Evolutionary conservation across 345 rosid species (phyloP).

Genomic region (Barbarea vulgaris): DNA sequence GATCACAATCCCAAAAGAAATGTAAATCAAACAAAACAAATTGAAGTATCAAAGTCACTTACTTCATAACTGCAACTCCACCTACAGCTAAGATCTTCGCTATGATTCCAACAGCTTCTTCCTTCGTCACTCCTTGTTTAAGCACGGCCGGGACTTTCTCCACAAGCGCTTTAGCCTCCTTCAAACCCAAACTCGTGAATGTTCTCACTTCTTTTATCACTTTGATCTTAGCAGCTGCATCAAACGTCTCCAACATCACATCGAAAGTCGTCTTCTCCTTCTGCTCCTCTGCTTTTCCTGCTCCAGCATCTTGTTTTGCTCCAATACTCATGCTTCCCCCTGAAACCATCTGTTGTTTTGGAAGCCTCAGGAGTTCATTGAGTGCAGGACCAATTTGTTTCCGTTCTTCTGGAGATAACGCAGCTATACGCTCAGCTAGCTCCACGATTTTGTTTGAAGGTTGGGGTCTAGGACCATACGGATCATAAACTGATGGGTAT

Average conservation of each 20-base stretch:
- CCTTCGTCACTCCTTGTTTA: conserved; percentile 45
- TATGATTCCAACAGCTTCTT: conserved; percentile 41
- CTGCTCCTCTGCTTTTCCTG: conserved; percentile 34
- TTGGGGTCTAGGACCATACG: conserved; percentile 44
- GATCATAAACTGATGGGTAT: conserved; percentile 42
- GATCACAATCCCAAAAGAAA: conserved; percentile 16
- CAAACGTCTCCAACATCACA: conserved; percentile 44
- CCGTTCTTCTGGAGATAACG: conserved; percentile 38
- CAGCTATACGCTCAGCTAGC: conserved; percentile 45
- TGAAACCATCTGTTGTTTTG: conserved; percentile 38
- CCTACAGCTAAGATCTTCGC: conserved; percentile 44
- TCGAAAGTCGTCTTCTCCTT: conserved; percentile 46
- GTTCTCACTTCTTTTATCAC: conserved; percentile 45
- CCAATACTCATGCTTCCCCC: conserved; percentile 31
- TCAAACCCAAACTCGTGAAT: conserved; percentile 43
- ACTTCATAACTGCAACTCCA: conserved; percentile 46
- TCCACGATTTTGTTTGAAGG: conserved; percentile 41
- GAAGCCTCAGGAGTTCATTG: conserved; percentile 41
- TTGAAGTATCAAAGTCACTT: background rate
- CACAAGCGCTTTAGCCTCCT: conserved; percentile 46
- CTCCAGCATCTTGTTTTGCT: conserved; percentile 36
- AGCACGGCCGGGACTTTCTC: conserved; percentile 40
- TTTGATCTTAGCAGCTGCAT: conserved; percentile 38
- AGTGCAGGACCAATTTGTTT: conserved; percentile 42
- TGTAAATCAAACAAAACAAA: background rate